These are phyloP conservation scores for Pestalotiopsis sp. DNA, from an alignment of 2,329 filamentous ascomycete species.

Conservation along the genomic window DNA sequence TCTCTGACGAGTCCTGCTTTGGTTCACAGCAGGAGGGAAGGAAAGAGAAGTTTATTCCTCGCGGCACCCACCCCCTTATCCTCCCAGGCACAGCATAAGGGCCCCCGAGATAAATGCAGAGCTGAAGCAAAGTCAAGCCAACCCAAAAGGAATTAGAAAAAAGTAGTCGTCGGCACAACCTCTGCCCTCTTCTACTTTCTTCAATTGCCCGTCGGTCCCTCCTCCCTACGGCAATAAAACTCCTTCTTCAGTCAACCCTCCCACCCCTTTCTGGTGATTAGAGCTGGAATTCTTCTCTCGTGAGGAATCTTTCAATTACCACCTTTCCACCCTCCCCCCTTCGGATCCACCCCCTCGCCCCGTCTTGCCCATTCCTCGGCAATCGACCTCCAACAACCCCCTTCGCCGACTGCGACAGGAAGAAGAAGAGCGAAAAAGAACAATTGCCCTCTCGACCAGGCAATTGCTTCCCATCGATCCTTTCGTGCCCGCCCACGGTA, in stretches of 20 bases:
- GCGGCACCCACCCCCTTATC: constrained; percentile 7
- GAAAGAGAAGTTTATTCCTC: constrained; percentile 29
- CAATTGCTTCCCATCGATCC: constrained; percentile 20
- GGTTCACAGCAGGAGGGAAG: constrained; percentile 32
- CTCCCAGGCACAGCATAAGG: constrained; percentile 16
- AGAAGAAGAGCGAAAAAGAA: constrained; percentile 14
- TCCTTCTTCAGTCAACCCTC: background rate
- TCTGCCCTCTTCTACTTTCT: constrained; percentile 21
- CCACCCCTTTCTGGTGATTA: constrained; percentile 19
- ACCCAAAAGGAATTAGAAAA: constrained; percentile 8
- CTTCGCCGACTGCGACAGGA: constrained; percentile 20
- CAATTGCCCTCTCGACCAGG: background rate
- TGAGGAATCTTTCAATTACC: constrained; percentile 32
- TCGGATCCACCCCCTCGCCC: constrained; percentile 18
- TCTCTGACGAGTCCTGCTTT: constrained; percentile 45
- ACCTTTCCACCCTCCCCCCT: constrained; percentile 23
- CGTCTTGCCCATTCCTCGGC: constrained; percentile 29
- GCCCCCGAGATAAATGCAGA: constrained; percentile 26
- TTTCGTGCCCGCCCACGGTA: constrained; percentile 31
- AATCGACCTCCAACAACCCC: constrained; percentile 20
- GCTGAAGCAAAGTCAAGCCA: constrained; percentile 19
- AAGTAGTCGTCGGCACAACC: constrained; percentile 6
- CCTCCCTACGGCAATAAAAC: background rate
- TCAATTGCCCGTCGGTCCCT: constrained; percentile 23
- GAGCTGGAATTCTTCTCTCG: constrained; percentile 34